Conservation (phyloP, 208 protist species). For the Acanthamoeba lenticulata region DNA sequence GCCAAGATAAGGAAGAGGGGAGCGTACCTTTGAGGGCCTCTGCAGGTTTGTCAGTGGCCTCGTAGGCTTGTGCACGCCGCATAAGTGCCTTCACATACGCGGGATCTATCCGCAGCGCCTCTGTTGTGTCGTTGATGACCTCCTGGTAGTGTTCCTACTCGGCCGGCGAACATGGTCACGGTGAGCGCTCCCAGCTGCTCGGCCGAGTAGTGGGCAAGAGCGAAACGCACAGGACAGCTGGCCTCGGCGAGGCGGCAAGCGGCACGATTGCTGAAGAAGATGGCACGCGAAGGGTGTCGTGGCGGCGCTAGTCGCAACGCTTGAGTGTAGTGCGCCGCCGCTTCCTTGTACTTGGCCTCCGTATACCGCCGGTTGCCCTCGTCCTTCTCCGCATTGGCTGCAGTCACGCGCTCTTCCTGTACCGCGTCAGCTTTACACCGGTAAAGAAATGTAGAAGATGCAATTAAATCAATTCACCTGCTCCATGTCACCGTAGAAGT, state of each 20-base stretch:
- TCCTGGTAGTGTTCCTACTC: slow-evolving; percentile 80
- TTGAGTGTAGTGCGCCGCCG: neutral
- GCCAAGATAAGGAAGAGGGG: neutral
- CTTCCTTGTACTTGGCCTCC: neutral
- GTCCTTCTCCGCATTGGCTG: slow-evolving; percentile 8
- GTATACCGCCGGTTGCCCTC: neutral
- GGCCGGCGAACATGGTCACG: neutral
- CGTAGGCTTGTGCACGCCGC: slow-evolving; percentile 92
- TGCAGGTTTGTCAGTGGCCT: slow-evolving; percentile 89
- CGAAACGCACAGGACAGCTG: neutral
- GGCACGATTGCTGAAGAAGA: slow-evolving; percentile 44
- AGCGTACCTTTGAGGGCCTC: slow-evolving; percentile 83
- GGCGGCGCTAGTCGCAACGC: neutral
- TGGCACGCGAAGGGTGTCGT: neutral
- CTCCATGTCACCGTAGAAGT: neutral
- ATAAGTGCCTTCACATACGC: slow-evolving; percentile 90
- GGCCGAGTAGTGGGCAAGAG: neutral
- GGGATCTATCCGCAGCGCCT: slow-evolving; percentile 90
- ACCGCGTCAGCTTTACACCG: neutral
- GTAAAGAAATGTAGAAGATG: neutral
- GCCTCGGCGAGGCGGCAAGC: neutral
- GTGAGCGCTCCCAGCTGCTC: neutral
- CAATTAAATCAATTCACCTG: neutral
- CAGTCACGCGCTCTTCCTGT: slow-evolving; percentile 10
- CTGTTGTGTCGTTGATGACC: slow-evolving; percentile 87